Evolutionary conservation across 257 asterid genomes (phyloP).

Genomic region (Nicotiana paniculata): DNA sequence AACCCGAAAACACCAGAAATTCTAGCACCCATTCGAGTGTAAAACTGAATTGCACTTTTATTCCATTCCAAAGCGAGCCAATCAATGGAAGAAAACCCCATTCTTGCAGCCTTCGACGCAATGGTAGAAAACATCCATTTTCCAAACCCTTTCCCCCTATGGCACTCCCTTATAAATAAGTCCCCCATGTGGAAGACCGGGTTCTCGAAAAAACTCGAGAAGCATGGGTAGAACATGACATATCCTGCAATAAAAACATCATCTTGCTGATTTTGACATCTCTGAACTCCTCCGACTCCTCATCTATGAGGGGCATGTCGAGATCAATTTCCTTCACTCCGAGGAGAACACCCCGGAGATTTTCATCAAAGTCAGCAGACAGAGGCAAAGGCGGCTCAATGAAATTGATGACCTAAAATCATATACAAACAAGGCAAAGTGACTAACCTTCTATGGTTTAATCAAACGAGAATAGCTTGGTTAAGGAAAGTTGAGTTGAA

Average conservation of each 20-base stretch:
- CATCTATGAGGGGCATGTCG: not conserved
- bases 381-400: not conserved
- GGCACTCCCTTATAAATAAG: not conserved
- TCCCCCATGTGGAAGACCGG: not conserved
- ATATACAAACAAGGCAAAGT: too few species aligned
- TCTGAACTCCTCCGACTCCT: not conserved
- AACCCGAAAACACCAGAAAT: not conserved
- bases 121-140: conserved; percentile 3
- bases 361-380: too few species aligned
- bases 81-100: not conserved
- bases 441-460: too few species aligned
- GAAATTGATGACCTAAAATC: not conserved
- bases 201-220: not conserved
- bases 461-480: too few species aligned
- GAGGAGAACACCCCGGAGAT: too few species aligned
- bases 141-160: not conserved
- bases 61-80: not conserved
- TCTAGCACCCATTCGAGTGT: not conserved
- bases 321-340: not conserved
- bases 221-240: not conserved
- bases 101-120: not conserved
- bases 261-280: not conserved
- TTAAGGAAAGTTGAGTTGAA: too few species aligned
- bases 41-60: not conserved
- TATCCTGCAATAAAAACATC: not conserved